Evolutionary conservation across 2,329 filamentous ascomycete genomes (phyloP).

Genomic region (Epichloe scottii): DNA sequence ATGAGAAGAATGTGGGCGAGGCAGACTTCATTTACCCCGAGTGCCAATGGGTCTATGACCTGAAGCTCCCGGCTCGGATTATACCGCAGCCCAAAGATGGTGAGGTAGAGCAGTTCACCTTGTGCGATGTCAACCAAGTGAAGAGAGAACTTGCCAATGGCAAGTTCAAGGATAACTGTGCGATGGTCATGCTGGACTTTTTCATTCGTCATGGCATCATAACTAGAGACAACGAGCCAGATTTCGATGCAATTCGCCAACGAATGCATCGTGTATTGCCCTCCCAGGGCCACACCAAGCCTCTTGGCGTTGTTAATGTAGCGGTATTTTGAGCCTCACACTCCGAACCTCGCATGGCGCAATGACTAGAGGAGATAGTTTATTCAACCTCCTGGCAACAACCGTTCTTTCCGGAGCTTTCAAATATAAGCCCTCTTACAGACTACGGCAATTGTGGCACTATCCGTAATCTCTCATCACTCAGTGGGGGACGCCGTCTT

Average conservation of each 20-base stretch:
- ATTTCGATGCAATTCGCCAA: slow-evolving; percentile 63
- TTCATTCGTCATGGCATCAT: slow-evolving; percentile 75
- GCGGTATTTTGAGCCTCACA: background rate
- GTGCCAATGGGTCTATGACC: slow-evolving; percentile 81
- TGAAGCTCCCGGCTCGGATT: slow-evolving; percentile 59
- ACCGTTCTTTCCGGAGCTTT: background rate
- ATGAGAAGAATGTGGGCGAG: slow-evolving; percentile 66
- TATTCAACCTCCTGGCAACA: background rate
- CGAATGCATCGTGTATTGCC: slow-evolving; percentile 69
- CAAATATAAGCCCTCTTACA: background rate
- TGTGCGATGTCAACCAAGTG: slow-evolving; percentile 68
- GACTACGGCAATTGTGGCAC: background rate
- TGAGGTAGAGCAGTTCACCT: slow-evolving; percentile 75
- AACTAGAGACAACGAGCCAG: slow-evolving; percentile 63
- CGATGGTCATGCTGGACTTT: slow-evolving; percentile 75
- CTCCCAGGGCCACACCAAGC: slow-evolving; percentile 58
- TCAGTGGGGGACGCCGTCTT: background rate
- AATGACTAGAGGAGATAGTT: background rate
- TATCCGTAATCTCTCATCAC: background rate
- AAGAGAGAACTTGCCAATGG: slow-evolving; percentile 55
- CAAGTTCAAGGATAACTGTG: slow-evolving; percentile 89
- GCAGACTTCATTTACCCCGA: slow-evolving; percentile 77
- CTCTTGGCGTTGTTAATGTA: slow-evolving; percentile 13
- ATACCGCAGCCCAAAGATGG: slow-evolving; percentile 68
- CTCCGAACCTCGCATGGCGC: background rate